Base-by-base conservation (phyloP, 179 eudicot species). In the Nepenthes alata region DNA sequence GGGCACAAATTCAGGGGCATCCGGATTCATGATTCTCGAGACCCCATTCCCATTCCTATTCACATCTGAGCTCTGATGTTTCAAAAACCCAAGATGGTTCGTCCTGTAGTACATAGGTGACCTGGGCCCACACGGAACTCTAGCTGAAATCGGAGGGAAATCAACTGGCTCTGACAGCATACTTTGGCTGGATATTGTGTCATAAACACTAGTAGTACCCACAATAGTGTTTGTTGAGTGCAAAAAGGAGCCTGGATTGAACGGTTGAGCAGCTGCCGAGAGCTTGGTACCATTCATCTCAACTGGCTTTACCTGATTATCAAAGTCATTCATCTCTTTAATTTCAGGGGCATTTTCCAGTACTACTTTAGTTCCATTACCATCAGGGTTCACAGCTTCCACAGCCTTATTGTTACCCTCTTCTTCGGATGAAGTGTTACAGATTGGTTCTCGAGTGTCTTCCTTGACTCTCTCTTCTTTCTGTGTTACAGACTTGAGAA, bases 1-100 rank as follows among this genome's bases (percentile, higher is more conserved):
- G 2, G 98, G 99, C 55, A 90, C 85, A 52, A 85, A 94, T 67
- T 90, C 99, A 37, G 97, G 95, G 35, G 99, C 99, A 72, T 94
- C 79, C 7, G 99, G 97, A 62, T 94, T 94, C 99, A 94, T 94
- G 55, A 74, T 67, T 64, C 71, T 80, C 1, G 74, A 67, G 69
- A 63, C 69, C 59, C 59, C 71, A 48, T 47, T 41, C n/a, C 75
- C 74, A 41, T 58, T 74, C 38, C 67, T 66, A 37, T 69, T 77
- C 45, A 56, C 1, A 36, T 37, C 51, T n/a, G 78, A 71, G 14
- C 35, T 59, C 47, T 61, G 78, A 65, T 77, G 73, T 44, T 75
- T 80, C 68, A 71, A 55, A 48, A 70, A 62, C 11, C 85, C 81
- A 41, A 74, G 80, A 73, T 79, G 80, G 67, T 72, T 78, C 3